These are phyloP conservation scores for Gamsiella multidivaricata DNA, from an alignment of 192 early-diverging fungal species.

Conservation along the genomic window DNA sequence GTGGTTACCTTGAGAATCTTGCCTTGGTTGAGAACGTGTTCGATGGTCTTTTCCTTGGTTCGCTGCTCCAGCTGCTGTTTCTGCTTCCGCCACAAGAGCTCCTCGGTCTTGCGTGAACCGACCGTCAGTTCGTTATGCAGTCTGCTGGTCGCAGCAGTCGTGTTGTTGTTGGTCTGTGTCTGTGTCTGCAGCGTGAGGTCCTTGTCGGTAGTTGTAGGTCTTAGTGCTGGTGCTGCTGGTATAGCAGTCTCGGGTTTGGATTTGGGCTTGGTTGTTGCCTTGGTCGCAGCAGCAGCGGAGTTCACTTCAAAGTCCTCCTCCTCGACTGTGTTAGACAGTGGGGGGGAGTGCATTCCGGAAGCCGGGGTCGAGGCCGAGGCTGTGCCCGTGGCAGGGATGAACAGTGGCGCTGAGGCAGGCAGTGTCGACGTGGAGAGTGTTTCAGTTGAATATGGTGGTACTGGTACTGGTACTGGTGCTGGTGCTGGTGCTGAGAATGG, in stretches of 20 bases:
- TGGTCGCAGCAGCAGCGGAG: background rate
- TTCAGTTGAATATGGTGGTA: background rate
- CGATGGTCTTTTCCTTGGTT: constrained; percentile 30
- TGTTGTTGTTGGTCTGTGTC: too few relatives aligned
- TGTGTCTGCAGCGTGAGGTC: too few relatives aligned
- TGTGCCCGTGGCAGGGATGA: background rate
- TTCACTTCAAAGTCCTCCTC: constrained; percentile 22
- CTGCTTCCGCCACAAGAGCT: too few relatives aligned
- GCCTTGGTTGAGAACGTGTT: constrained; percentile 29
- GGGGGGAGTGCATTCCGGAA: constrained; percentile 46
- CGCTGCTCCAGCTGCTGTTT: background rate
- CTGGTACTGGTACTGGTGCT: background rate
- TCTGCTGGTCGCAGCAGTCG: too few relatives aligned
- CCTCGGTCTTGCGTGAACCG: background rate
- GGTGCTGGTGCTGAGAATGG: background rate
- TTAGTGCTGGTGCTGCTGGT: background rate
- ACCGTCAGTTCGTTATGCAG: too few relatives aligned
- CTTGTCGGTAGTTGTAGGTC: background rate
- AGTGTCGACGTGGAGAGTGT: background rate
- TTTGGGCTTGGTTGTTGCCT: background rate
- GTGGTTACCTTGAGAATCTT: constrained; percentile 42
- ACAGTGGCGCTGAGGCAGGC: background rate
- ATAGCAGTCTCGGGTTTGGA: too few relatives aligned
- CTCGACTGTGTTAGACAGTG: constrained; percentile 24
- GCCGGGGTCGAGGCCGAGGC: constrained; percentile 20